A percentile compares a stretch with the other conserved stretches of the same genome.
Conservation (phyloP, 2,329 filamentous ascomycete genomes). For the Rhinocladiella mackenziei region DNA sequence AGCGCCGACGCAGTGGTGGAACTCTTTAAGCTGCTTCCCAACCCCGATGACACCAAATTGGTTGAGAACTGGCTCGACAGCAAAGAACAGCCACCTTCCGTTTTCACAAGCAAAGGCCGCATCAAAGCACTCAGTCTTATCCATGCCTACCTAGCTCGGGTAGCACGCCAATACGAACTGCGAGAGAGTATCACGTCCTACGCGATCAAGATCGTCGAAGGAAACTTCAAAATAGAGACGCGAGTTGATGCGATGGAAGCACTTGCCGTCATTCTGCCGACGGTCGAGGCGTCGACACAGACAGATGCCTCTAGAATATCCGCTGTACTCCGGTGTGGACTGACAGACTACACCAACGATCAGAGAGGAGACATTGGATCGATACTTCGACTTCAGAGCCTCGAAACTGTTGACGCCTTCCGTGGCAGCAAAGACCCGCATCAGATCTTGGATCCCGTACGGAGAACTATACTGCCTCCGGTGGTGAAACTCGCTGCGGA, state of each 20-base stretch:
- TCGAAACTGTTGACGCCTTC: constrained; percentile 56
- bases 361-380: constrained; percentile 87
- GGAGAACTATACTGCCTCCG: constrained; percentile 30
- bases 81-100: constrained; percentile 36
- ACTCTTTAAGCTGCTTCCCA: constrained; percentile 38
- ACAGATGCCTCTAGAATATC: constrained; percentile 7
- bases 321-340: constrained; percentile 36
- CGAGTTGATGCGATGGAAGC: constrained; percentile 28
- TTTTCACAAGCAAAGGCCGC: constrained; percentile 42
- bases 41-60: constrained; percentile 34
- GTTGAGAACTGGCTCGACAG: constrained; percentile 41
- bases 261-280: constrained; percentile 9
- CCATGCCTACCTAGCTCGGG: constrained; percentile 31
- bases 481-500: constrained; percentile 72
- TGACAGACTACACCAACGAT: constrained; percentile 89
- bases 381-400: constrained; percentile 73
- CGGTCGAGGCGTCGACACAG: neutral
- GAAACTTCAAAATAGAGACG: constrained; percentile 25
- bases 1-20: constrained; percentile 41
- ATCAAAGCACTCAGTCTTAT: constrained; percentile 43
- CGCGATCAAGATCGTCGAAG: constrained; percentile 19
- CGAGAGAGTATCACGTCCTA: constrained; percentile 12
- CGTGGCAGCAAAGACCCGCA: constrained; percentile 26
- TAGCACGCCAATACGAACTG: neutral
- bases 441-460: constrained; percentile 1